Base-by-base conservation (phyloP, 495 filamentous ascomycete species). In the Tuber microsphaerosporum region DNA sequence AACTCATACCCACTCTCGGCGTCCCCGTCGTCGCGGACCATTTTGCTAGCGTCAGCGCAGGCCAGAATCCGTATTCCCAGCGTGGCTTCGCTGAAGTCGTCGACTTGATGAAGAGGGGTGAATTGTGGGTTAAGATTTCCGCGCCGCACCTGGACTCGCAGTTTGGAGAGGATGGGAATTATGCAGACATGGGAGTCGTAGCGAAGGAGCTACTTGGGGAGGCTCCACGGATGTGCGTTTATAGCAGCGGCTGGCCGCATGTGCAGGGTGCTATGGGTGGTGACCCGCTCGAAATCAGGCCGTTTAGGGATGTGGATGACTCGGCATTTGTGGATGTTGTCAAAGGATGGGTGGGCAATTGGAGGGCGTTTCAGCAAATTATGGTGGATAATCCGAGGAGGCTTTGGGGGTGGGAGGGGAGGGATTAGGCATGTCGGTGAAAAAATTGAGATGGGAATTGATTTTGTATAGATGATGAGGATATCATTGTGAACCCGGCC, bases 11-110 rank as follows among this genome's bases (percentile, higher is more conserved):
- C 0, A 65, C 56, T 8, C 56, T 65, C 26, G 56, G 56, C 56
- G 56, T 65, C n/a, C n/a, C n/a, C 56, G 56, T 65, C 56, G 56
- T 65, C 56, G 56, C 56, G 56, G 56, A 65, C 56, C 56, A 65
- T 12, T 65, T 65, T 17, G 56, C 56, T 9, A n/a, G 56, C 3
- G 56, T n/a, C n/a, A 16, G n/a, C 26, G 56, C 56, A n/a, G 56
- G 56, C n/a, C n/a, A 65, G 26, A 65, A 65, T 17, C 56, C 56
- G 2, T 65, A 65, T 31, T 26, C 56, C n/a, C 56, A 65, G n/a
- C 56, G 56, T 8, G 56, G 56, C 26, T 65, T 65, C 56, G 56
- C 56, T 6, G 56, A 65, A 65, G 56, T 65, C n/a, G 56, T 65
- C 56, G 56, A 65, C 56, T 31, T 65, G 56, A 65, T 65, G 56